Evolutionary conservation across 2,329 filamentous ascomycete genomes (phyloP), one percentile per base, ranked within the genome.

Genomic region (Keithomyces neogunnii): DNA sequence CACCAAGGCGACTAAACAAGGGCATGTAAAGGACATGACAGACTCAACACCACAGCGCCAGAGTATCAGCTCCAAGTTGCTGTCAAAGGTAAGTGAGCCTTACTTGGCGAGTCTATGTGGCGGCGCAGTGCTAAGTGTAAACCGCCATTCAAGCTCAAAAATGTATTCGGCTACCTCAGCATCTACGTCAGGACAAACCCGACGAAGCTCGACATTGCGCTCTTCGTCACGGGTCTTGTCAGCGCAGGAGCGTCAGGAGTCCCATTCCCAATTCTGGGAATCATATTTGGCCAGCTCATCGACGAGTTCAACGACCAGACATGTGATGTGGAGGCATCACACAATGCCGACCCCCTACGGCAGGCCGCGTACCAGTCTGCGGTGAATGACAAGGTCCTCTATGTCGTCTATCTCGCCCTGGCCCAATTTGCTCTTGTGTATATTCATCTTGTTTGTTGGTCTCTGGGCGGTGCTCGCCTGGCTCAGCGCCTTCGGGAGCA

Each of bases 401-500:
- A 19, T 19, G 19, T 19, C 19, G 19, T 19, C 19, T 19, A 19
- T 10, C 33, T 35, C 33, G 33, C 33, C 6, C 33, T 10, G 33
- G 5, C 33, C 10, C 33, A 35, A 10, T 35, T 35, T 10, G 6
- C 33, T 35, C 33, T 10, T 10, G 33, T 35, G 33, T 10, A 35
- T 19, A 19, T 19, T 19, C 38, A 40, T n/a, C 38, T 82, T 30
- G 69, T 77, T 8, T 83, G 76, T 58, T 87, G 82, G 82, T 81
- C 73, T 56, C 68, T 86, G 56, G 73, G 77, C 54, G 82, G 82
- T 50, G 80, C 81, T 54, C 76, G 83, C 3, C 70, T 88, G 8
- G 78, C 81, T 46, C 78, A 81, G 56, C 74, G 83, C 36, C 68
- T 87, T 45, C 77, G 84, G 45, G 77, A 82, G 56, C 70, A 67